Conservation (phyloP, 345 rosid species). For the Citrus unshiu region DNA sequence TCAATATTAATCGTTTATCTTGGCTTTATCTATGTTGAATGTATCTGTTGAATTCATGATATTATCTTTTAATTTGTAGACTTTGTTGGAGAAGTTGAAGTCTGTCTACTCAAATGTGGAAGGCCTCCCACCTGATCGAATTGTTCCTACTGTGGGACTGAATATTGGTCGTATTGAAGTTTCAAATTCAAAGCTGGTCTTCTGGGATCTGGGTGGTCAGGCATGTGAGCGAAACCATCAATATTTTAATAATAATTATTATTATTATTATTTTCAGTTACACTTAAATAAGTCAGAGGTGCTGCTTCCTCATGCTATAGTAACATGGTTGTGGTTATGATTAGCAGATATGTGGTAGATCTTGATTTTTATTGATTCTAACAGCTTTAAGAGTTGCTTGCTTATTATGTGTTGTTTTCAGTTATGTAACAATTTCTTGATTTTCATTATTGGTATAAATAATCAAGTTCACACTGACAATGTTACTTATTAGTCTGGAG, state of each 20-base stretch:
- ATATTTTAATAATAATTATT: too few species aligned
- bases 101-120: slow-evolving; percentile 70
- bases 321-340: neutral
- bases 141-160: slow-evolving; percentile 98
- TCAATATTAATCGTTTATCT: neutral
- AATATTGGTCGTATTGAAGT: slow-evolving; percentile 90
- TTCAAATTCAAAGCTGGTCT: slow-evolving; percentile 76
- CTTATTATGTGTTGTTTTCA: neutral
- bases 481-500: too few species aligned
- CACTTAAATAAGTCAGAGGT: too few species aligned
- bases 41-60: neutral
- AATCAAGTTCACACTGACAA: neutral
- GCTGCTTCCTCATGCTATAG: too few species aligned
- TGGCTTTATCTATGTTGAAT: neutral
- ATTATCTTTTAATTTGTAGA: slow-evolving; percentile 36
- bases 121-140: slow-evolving; percentile 96
- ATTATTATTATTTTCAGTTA: neutral
- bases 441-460: too few species aligned
- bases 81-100: slow-evolving; percentile 93
- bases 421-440: neutral
- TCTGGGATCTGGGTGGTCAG: slow-evolving; percentile 99
- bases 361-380: neutral
- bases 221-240: slow-evolving; percentile 29
- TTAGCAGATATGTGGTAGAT: neutral
- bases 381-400: neutral